A percentile compares a stretch with the other conserved stretches of the same genome.
phyloP scores from a whole-genome alignment of 1,139 yeast genomes.

The Pichia terricola region DNA sequence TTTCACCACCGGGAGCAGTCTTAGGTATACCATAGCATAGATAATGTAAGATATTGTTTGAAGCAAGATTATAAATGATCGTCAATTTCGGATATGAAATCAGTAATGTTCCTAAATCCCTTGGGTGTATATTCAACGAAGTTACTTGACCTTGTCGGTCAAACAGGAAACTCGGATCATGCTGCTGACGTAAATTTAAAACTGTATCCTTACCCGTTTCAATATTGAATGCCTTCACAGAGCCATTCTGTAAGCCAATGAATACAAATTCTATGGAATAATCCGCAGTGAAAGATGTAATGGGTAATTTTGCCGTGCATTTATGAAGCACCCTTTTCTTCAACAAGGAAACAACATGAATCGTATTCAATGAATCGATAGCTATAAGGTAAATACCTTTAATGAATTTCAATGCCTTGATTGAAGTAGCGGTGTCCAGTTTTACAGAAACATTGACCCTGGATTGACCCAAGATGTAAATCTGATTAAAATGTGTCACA shows the following conservation, averaged over 20 bases:
- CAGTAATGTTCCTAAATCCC: slow-evolving; percentile 74
- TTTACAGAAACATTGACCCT: slow-evolving; percentile 68
- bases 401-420: slow-evolving; percentile 53
- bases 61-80: slow-evolving; percentile 56
- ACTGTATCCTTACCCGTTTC: slow-evolving; percentile 67
- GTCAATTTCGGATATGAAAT: slow-evolving; percentile 67
- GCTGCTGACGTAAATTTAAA: slow-evolving; percentile 49
- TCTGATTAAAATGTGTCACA: slow-evolving; percentile 59
- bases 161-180: slow-evolving; percentile 33
- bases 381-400: slow-evolving; percentile 76
- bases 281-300: slow-evolving; percentile 65
- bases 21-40: slow-evolving; percentile 52
- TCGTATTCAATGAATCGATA: slow-evolving; percentile 42
- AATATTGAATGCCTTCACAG: slow-evolving; percentile 66
- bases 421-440: slow-evolving; percentile 39
- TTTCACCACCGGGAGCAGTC: slow-evolving; percentile 59
- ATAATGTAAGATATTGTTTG: slow-evolving; percentile 44
- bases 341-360: slow-evolving; percentile 63
- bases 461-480: slow-evolving; percentile 77
- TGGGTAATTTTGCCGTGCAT: slow-evolving; percentile 50
- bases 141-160: slow-evolving; percentile 51
- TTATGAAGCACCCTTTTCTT: slow-evolving; percentile 49
- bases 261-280: slow-evolving; percentile 84
- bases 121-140: slow-evolving; percentile 71
- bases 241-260: slow-evolving; percentile 73